Evolutionary conservation across 441 rosid species (phyloP).

Genomic region (Brassica balearica): DNA sequence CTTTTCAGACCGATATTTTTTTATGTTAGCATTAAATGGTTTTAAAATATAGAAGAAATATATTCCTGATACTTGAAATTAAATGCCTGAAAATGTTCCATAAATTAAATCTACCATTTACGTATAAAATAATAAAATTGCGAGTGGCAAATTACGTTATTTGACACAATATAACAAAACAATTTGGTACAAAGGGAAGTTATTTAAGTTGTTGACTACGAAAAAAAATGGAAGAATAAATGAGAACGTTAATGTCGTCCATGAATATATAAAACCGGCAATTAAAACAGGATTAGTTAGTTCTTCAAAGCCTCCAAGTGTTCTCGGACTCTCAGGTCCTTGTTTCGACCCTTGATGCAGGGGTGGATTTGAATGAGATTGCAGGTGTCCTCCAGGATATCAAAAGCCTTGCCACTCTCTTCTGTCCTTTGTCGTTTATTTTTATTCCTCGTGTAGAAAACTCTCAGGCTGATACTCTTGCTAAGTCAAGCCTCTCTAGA

Average conservation of each 20-base stretch:
- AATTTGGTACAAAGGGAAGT: constrained; percentile 19
- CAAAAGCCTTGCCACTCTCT: no score
- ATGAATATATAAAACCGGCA: constrained; percentile 9
- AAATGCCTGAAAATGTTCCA: background rate
- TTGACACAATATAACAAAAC: constrained; percentile 10
- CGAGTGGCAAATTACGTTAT: background rate
- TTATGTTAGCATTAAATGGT: background rate
- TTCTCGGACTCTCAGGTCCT: no score
- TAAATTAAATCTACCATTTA: background rate
- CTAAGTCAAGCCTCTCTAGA: no score
- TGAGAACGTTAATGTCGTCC: constrained; percentile 15
- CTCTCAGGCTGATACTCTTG: no score
- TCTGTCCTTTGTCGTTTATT: no score
- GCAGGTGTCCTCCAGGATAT: no score
- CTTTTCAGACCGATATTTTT: constrained; percentile 58
- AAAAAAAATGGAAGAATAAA: constrained; percentile 17
- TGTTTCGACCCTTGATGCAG: no score
- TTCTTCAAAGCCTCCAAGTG: no score
- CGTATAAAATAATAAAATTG: background rate
- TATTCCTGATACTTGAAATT: background rate
- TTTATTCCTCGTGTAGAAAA: no score
- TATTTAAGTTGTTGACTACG: constrained; percentile 30
- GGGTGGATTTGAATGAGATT: no score
- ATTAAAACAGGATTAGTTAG: constrained; percentile 12
- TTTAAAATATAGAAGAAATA: background rate